phyloP scores from a whole-genome alignment of 2,329 filamentous ascomycete genomes.

The Gnomoniopsis sp. region DNA sequence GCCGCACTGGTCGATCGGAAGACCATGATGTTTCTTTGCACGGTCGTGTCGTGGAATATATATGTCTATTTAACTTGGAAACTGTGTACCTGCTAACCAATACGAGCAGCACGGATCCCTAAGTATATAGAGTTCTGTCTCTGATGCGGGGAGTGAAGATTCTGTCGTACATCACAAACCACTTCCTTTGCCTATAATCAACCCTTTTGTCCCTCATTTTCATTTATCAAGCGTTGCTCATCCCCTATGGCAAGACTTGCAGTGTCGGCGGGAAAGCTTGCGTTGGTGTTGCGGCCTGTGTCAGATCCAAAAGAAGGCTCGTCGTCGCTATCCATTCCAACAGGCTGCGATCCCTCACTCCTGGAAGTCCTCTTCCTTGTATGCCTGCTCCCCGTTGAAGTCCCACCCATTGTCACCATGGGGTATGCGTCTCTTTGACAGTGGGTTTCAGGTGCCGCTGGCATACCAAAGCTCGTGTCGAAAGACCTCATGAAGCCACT shows the following conservation, averaged over 20 bases:
- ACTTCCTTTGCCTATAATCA: slow-evolving; percentile 21
- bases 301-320: not conserved
- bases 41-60: too few relatives aligned
- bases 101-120: too few relatives aligned
- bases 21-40: too few relatives aligned
- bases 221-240: slow-evolving; percentile 10
- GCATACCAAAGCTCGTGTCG: not conserved
- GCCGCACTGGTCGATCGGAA: too few relatives aligned
- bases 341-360: not conserved
- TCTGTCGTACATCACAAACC: not conserved
- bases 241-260: not conserved
- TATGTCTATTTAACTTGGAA: too few relatives aligned
- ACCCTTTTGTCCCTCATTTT: slow-evolving; percentile 18
- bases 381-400: not conserved
- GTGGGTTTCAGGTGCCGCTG: not conserved
- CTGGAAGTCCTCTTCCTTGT: not conserved
- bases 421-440: not conserved
- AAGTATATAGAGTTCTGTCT: too few relatives aligned
- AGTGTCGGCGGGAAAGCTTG: not conserved
- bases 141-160: not conserved
- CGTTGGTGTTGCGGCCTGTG: not conserved
- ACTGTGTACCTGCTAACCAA: too few relatives aligned
- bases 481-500: slow-evolving; percentile 22
- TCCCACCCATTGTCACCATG: not conserved
- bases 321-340: not conserved